Conservation (phyloP, 108 stramenopile genomes). For the Skeletonema menzelii region DNA sequence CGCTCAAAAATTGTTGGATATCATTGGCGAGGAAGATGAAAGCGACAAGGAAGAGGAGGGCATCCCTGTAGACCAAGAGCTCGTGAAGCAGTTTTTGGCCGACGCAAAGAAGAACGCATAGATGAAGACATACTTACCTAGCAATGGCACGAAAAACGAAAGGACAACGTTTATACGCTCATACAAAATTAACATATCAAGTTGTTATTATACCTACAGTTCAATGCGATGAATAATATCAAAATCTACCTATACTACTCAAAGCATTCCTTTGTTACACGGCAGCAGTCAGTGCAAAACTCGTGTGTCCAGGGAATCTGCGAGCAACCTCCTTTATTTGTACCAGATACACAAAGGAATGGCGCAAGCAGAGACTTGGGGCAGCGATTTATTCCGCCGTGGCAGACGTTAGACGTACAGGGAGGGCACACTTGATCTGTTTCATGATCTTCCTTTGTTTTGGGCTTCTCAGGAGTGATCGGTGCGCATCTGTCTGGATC, state of each 20-base stretch:
- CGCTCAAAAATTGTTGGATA: constrained; percentile 36
- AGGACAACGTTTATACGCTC: background rate
- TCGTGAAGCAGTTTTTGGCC: constrained; percentile 6
- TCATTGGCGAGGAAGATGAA: constrained; percentile 36
- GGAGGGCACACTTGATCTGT: constrained; percentile 34
- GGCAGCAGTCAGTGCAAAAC: background rate
- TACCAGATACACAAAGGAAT: constrained; percentile 56
- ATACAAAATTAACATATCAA: background rate
- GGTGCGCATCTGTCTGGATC: constrained; percentile 30
- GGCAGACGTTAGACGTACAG: constrained; percentile 51
- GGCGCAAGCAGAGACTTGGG: constrained; percentile 56
- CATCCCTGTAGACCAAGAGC: constrained; percentile 14
- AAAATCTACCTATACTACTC: background rate
- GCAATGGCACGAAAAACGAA: too few species aligned
- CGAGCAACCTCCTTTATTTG: constrained; percentile 62
- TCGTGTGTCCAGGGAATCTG: constrained; percentile 51
- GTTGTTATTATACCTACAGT: background rate
- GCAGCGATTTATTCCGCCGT: constrained; percentile 61
- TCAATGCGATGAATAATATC: background rate
- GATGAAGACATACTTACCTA: background rate
- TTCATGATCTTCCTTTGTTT: background rate
- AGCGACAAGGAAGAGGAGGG: background rate
- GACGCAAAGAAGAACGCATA: background rate
- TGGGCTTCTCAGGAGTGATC: background rate
- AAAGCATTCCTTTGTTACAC: background rate